phyloP scores from a whole-genome alignment of 2,329 filamentous ascomycete genomes.

The Pestalotiopsis sp. region DNA sequence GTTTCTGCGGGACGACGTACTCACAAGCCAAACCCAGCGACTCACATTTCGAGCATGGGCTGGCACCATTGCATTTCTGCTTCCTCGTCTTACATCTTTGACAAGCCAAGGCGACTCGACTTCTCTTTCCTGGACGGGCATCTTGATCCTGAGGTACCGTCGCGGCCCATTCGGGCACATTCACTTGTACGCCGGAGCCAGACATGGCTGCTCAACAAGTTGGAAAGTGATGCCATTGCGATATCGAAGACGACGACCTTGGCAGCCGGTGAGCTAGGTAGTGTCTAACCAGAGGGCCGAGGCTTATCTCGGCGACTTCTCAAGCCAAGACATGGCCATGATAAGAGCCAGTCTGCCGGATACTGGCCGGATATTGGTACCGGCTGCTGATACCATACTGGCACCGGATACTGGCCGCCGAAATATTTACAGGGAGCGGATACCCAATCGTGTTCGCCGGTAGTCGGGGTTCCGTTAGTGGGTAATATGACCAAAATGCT shows the following conservation, averaged over 20 bases:
- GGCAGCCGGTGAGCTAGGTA: not conserved
- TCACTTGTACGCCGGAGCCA: not conserved
- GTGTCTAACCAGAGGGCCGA: not conserved
- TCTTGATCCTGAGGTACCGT: slow-evolving; percentile 1
- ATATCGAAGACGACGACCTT: not conserved
- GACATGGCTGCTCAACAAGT: not conserved
- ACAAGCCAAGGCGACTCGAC: slow-evolving; percentile 7
- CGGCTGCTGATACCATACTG: not conserved
- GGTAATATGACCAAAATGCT: not conserved
- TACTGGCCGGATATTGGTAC: not conserved
- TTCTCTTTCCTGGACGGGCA: not conserved
- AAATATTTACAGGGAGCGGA: too few species aligned
- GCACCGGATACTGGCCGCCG: too few species aligned
- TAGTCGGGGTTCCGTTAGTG: not conserved
- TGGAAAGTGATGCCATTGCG: not conserved
- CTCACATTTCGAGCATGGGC: slow-evolving; percentile 13
- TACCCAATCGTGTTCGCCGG: not conserved
- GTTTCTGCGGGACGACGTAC: slow-evolving; percentile 15
- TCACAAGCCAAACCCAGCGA: slow-evolving; percentile 8
- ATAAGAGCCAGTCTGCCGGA: not conserved
- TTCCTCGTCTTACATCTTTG: slow-evolving; percentile 14
- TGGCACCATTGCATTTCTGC: slow-evolving; percentile 13
- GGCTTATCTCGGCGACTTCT: slow-evolving; percentile 1
- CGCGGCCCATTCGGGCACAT: slow-evolving; percentile 1
- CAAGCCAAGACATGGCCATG: not conserved